Evolutionary conservation across 2,329 filamentous ascomycete genomes (phyloP).

Genomic region (Rutstroemia sp.): DNA sequence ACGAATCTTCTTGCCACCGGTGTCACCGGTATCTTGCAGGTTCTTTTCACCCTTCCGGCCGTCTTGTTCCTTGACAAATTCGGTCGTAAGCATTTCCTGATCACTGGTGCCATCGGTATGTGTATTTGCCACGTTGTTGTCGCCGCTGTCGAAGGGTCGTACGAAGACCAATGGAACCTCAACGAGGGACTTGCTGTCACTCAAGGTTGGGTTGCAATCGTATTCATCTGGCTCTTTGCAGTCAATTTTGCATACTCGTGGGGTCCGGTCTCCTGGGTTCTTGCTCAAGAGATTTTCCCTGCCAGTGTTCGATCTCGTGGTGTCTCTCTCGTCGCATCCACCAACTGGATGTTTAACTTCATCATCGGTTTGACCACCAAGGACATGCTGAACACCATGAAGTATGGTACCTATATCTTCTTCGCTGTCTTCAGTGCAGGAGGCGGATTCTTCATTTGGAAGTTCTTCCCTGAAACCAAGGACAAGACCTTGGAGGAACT

Average conservation of each 20-base stretch:
- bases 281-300: slow-evolving; percentile 35
- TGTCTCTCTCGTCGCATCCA: slow-evolving; percentile 35
- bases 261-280: slow-evolving; percentile 31
- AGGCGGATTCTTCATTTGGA: slow-evolving; percentile 41
- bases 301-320: slow-evolving; percentile 34
- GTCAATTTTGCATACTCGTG: slow-evolving; percentile 28
- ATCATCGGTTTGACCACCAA: slow-evolving; percentile 40
- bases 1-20: slow-evolving; percentile 57
- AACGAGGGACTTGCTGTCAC: slow-evolving; percentile 5
- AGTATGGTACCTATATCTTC: slow-evolving; percentile 51
- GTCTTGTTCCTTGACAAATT: slow-evolving; percentile 59
- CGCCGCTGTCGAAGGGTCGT: slow-evolving; percentile 35
- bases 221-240: slow-evolving; percentile 29
- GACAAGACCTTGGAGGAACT: slow-evolving; percentile 45
- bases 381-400: slow-evolving; percentile 34
- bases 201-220: slow-evolving; percentile 35
- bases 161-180: slow-evolving; percentile 31
- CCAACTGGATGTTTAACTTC: slow-evolving; percentile 41
- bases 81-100: slow-evolving; percentile 53
- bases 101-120: slow-evolving; percentile 59
- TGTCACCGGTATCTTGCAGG: slow-evolving; percentile 62
- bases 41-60: slow-evolving; percentile 56
- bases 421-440: slow-evolving; percentile 42
- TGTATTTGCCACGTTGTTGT: slow-evolving; percentile 54
- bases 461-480: slow-evolving; percentile 48